phyloP scores from a whole-genome alignment of 345 rosid genomes.

The Gossypium longicalyx region DNA sequence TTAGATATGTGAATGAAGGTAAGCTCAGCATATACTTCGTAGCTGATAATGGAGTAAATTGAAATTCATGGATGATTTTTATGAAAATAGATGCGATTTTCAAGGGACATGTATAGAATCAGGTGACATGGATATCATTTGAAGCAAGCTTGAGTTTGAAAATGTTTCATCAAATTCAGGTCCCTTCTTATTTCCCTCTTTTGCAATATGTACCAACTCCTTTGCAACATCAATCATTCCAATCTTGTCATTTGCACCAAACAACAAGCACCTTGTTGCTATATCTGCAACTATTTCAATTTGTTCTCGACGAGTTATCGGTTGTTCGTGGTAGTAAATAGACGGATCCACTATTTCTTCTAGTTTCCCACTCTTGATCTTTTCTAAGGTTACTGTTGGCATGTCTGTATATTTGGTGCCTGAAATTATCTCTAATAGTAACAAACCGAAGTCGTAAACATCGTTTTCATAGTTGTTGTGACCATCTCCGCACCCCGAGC shows the following conservation, averaged over 20 bases:
- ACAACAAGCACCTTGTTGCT: conserved; percentile 67
- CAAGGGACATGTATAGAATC: conserved; percentile 51
- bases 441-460: conserved; percentile 58
- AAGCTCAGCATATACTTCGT: background rate
- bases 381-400: conserved; percentile 45
- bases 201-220: conserved; percentile 53
- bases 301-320: conserved; percentile 45
- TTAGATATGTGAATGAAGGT: conserved; percentile 2
- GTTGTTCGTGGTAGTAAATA: conserved; percentile 60
- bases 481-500: conserved; percentile 18
- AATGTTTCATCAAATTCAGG: conserved; percentile 73
- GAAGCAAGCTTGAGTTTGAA: conserved; percentile 81
- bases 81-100: conserved; percentile 9
- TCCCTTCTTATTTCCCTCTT: conserved; percentile 46
- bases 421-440: conserved; percentile 66
- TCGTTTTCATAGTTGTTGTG: conserved; percentile 24
- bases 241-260: conserved; percentile 69
- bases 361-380: conserved; percentile 51
- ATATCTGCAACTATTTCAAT: conserved; percentile 66
- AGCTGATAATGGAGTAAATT: background rate
- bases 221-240: conserved; percentile 69
- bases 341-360: conserved; percentile 71
- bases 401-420: conserved; percentile 44
- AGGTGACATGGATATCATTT: conserved; percentile 90
- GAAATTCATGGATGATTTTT: background rate